A percentile compares a stretch with the other conserved stretches of the same genome.
These are phyloP conservation scores for Beauveria asiatica DNA, from an alignment of 2,329 filamentous ascomycete species.

Conservation along the genomic window DNA sequence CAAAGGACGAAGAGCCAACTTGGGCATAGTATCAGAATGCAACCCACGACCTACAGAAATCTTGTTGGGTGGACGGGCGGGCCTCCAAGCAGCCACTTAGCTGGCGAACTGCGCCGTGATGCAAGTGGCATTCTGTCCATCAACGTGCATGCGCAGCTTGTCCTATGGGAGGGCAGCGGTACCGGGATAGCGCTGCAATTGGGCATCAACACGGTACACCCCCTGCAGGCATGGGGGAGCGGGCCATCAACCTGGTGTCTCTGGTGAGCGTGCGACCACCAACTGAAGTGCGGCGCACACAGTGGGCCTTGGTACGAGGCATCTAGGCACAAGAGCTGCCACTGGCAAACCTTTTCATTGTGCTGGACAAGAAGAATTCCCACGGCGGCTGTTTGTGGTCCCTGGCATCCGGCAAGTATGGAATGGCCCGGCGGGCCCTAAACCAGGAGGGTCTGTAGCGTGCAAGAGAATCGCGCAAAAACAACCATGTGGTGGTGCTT, in stretches of 20 bases:
- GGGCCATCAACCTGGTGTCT: background rate
- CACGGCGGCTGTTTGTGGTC: conserved; percentile 13
- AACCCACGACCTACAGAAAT: background rate
- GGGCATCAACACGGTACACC: conserved; percentile 22
- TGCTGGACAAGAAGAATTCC: background rate
- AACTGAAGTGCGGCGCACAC: background rate
- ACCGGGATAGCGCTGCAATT: conserved; percentile 22
- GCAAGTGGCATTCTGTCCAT: background rate
- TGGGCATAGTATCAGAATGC: background rate
- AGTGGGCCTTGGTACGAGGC: background rate
- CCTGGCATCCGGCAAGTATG: conserved; percentile 11
- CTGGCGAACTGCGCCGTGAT: conserved; percentile 8
- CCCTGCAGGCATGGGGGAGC: conserved; percentile 12
- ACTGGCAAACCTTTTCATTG: background rate
- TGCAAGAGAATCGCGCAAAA: background rate
- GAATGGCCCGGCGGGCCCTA: conserved; percentile 11
- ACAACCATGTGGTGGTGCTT: background rate
- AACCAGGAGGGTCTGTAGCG: background rate
- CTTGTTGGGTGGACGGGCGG: conserved; percentile 7
- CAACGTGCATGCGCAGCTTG: conserved; percentile 2
- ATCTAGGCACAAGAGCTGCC: background rate
- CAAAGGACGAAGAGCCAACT: conserved; percentile 1
- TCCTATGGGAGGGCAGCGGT: conserved; percentile 6
- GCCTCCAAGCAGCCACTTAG: background rate
- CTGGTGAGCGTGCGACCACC: background rate